Conservation (phyloP, 768 basidiomycete species). For the Mycena vitilis region DNA sequence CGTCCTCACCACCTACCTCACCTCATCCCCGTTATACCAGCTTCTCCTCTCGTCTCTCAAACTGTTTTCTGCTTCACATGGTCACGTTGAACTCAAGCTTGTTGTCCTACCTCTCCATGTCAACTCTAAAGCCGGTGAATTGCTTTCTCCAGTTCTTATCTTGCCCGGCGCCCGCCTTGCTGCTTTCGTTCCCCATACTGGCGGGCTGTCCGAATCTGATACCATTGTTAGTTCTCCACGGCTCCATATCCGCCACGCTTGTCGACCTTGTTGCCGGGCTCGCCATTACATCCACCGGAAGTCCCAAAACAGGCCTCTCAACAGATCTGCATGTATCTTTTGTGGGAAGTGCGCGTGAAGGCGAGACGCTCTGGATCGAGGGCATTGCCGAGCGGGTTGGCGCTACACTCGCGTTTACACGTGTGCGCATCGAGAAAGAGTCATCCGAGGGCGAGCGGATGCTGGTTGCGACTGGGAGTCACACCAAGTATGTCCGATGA, state of each 20-base stretch:
- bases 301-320: conserved; percentile 31
- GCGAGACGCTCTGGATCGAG: conserved; percentile 31
- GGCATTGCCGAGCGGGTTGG: conserved; percentile 32
- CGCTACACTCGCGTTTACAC: conserved; percentile 31
- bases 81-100: conserved; percentile 25
- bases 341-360: conserved; percentile 27
- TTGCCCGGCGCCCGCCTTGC: too few species aligned
- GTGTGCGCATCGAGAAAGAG: conserved; percentile 32
- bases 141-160: neutral
- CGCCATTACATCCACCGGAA: conserved; percentile 26
- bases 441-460: neutral
- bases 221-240: conserved; percentile 28
- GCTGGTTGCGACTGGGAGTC: conserved; percentile 33
- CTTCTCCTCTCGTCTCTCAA: conserved; percentile 27
- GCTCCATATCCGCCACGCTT: conserved; percentile 32
- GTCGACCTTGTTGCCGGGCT: conserved; percentile 35
- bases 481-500: conserved; percentile 36
- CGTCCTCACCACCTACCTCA: conserved; percentile 27
- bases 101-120: conserved; percentile 33
- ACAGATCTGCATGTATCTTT: conserved; percentile 35
- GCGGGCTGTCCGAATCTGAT: neutral
- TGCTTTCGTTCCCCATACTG: neutral
- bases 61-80: conserved; percentile 16
- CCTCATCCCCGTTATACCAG: conserved; percentile 34
- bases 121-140: conserved; percentile 33